A percentile compares a stretch with the other conserved stretches of the same genome.
Evolutionary conservation across 2,329 filamentous ascomycete species (phyloP).

Genomic region (Monilinia laxa): DNA sequence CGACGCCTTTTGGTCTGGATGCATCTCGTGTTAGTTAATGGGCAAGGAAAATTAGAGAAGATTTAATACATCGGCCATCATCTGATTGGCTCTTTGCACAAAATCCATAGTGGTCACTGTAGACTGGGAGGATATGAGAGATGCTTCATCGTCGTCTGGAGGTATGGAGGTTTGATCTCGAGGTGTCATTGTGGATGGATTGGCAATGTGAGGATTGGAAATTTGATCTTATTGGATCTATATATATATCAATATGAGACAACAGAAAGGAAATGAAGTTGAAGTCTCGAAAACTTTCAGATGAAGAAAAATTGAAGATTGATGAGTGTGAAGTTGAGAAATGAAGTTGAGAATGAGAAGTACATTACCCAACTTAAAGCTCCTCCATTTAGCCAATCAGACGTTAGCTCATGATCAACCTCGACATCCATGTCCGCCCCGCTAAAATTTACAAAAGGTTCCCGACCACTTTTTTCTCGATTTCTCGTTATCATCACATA

Average conservation of each 20-base stretch:
- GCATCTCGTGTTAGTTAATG: background rate
- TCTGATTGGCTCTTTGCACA: constrained; percentile 7
- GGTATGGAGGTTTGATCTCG: background rate
- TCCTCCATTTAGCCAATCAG: constrained; percentile 17
- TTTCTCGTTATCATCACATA: constrained; percentile 13
- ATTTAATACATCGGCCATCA: constrained; percentile 4
- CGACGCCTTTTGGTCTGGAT: constrained; percentile 34
- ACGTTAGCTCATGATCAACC: background rate
- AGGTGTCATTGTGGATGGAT: constrained; percentile 3
- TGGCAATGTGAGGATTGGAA: background rate
- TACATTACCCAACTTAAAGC: background rate
- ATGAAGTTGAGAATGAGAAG: background rate
- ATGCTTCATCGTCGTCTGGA: background rate
- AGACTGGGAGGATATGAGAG: background rate
- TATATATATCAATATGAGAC: background rate
- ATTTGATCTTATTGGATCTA: background rate
- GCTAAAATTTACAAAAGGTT: constrained; percentile 20
- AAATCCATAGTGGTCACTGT: constrained; percentile 5
- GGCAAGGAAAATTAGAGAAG: background rate
- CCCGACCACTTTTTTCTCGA: constrained; percentile 23
- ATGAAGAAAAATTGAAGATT: background rate
- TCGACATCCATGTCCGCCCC: constrained; percentile 8
- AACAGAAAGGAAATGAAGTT: background rate
- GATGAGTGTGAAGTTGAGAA: background rate
- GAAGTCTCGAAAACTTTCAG: background rate